Conservation (phyloP, 2,329 filamentous ascomycete genomes). For the Cladosporium cucumerinum region DNA sequence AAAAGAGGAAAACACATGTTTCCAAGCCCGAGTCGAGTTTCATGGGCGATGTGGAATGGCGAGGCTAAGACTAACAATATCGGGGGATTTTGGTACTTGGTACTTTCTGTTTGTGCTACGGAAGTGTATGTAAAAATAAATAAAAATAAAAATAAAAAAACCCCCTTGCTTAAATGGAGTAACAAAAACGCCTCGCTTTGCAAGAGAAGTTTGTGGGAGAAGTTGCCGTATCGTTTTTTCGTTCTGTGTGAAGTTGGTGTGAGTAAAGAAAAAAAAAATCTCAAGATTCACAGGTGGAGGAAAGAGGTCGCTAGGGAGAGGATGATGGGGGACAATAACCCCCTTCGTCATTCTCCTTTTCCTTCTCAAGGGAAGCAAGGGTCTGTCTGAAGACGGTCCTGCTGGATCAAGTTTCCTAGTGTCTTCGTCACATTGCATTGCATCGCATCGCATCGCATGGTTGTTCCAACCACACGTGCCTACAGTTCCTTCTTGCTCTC, state of each 20-base stretch:
- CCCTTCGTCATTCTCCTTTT: no score
- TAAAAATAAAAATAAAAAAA: no score
- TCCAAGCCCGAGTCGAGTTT: no score
- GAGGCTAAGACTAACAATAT: no score
- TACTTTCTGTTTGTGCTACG: neutral
- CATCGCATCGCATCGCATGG: neutral
- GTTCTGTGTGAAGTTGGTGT: neutral
- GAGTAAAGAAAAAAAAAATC: neutral
- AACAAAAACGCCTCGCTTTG: neutral
- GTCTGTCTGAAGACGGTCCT: no score
- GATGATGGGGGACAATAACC: neutral
- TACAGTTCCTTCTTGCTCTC: constrained; percentile 35
- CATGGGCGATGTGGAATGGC: no score
- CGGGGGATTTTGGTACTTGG: no score
- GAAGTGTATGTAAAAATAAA: no score
- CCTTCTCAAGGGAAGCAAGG: neutral
- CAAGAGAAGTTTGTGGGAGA: neutral
- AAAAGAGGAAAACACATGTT: no score
- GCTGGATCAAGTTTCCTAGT: no score
- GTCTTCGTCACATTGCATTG: no score
- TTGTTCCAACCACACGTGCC: neutral
- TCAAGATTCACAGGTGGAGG: neutral
- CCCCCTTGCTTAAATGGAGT: no score
- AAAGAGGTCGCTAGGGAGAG: neutral
- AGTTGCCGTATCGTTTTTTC: neutral